These are phyloP conservation scores for Ophiognomonia clavigignenti-juglandacearum DNA, from an alignment of 2,329 filamentous ascomycete species.

Conservation along the genomic window DNA sequence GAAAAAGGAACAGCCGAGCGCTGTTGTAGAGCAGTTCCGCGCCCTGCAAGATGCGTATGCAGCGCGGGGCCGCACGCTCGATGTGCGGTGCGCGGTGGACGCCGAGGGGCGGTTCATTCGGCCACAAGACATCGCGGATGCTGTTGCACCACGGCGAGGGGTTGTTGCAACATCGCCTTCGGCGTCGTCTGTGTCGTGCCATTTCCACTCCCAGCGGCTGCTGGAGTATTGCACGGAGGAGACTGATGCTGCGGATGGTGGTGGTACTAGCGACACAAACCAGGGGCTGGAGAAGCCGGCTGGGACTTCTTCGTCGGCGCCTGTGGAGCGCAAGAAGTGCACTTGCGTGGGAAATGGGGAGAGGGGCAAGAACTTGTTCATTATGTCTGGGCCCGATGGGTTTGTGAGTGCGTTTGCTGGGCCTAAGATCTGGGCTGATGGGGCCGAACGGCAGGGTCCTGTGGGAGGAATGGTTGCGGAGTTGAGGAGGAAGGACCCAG, in stretches of 20 bases:
- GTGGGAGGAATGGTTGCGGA: conserved; percentile 63
- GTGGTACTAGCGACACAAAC: conserved; percentile 12
- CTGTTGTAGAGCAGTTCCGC: conserved; percentile 59
- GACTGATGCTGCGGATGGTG: conserved; percentile 15
- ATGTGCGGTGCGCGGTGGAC: conserved; percentile 75
- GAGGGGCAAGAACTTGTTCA: conserved; percentile 59
- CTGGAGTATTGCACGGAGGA: conserved; percentile 18
- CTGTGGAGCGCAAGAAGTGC: conserved; percentile 17
- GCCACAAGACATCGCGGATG: conserved; percentile 40
- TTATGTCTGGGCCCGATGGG: conserved; percentile 87
- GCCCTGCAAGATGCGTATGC: conserved; percentile 43
- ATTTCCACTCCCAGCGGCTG: conserved; percentile 25
- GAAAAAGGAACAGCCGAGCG: conserved; percentile 29
- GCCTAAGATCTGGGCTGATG: conserved; percentile 68
- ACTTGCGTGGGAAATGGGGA: conserved; percentile 17
- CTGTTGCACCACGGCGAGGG: conserved; percentile 18
- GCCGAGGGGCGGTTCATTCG: conserved; percentile 67
- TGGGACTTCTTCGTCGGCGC: too few relatives aligned
- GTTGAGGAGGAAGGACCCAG: conserved; percentile 44
- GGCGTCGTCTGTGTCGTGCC: conserved; percentile 11
- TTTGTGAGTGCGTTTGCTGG: conserved; percentile 81
- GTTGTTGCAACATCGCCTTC: conserved; percentile 25
- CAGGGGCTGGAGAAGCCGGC: too few relatives aligned
- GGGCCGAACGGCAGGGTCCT: conserved; percentile 69
- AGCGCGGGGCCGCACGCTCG: conserved; percentile 45